Percentiles rank a stretch among this genome's conserved stretches.
phyloP scores from a whole-genome alignment of 306 rosid species.

The Elaeagnus macrophylla region DNA sequence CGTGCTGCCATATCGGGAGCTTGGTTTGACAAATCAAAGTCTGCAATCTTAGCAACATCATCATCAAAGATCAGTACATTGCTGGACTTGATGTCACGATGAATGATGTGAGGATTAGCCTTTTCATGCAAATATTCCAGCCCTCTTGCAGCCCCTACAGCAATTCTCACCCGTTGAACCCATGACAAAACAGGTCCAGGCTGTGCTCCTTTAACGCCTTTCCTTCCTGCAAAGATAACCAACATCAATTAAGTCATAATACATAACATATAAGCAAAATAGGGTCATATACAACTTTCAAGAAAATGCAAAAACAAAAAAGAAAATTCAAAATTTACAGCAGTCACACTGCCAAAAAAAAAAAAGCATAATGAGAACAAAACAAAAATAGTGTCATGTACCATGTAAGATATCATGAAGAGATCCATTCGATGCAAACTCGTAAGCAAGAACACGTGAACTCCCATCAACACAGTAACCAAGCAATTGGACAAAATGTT shows the following conservation, averaged over 20 bases:
- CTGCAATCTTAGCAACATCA: slow-evolving; percentile 80
- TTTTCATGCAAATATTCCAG: slow-evolving; percentile 82
- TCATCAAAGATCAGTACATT: slow-evolving; percentile 80
- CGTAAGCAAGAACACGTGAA: slow-evolving; percentile 71
- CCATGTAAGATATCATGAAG: slow-evolving; percentile 93
- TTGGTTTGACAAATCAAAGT: slow-evolving; percentile 90
- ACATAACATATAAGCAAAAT: neutral
- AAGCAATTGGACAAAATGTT: slow-evolving; percentile 67
- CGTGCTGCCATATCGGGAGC: slow-evolving; percentile 98
- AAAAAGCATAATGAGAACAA: no score
- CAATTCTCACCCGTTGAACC: slow-evolving; percentile 86
- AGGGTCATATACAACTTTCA: no score
- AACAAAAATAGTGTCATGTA: slow-evolving; percentile 13
- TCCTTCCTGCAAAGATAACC: slow-evolving; percentile 53
- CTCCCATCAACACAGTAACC: slow-evolving; percentile 77
- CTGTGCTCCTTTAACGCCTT: slow-evolving; percentile 89
- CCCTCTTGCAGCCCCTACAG: slow-evolving; percentile 89
- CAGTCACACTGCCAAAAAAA: no score
- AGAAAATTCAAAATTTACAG: no score
- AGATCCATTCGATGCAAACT: slow-evolving; percentile 90
- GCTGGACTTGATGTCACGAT: slow-evolving; percentile 87
- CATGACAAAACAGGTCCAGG: slow-evolving; percentile 90
- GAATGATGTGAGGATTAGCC: slow-evolving; percentile 72
- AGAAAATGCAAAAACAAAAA: no score
- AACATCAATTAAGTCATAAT: slow-evolving; percentile 2